A percentile compares a stretch with the other conserved stretches of the same genome.
These are phyloP conservation scores for Saturnispora zaruensis DNA, from an alignment of 805 yeast genomes.

Conservation along the genomic window DNA sequence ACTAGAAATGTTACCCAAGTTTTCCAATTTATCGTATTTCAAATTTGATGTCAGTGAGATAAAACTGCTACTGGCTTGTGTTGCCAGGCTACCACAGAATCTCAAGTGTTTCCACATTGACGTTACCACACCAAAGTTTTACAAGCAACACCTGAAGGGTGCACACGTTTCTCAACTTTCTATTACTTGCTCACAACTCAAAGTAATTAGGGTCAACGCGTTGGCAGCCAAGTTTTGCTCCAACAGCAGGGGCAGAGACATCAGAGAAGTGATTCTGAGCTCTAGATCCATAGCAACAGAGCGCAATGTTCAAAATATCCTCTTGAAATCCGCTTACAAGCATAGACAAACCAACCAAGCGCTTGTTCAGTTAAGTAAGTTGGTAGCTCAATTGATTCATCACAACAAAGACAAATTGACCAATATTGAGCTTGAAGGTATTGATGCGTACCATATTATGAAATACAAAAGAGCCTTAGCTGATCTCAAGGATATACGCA, in stretches of 20 bases:
- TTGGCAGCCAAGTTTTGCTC: not conserved
- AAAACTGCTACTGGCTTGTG: not conserved
- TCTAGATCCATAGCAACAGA: not conserved
- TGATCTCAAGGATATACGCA: constrained; percentile 11
- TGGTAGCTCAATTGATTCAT: constrained; percentile 14
- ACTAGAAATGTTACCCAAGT: not conserved
- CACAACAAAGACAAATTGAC: constrained; percentile 12
- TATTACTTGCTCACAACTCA: not conserved
- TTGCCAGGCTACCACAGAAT: not conserved
- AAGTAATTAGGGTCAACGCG: not conserved
- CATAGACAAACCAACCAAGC: not conserved
- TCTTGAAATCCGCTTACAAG: not conserved
- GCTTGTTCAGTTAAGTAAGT: constrained; percentile 11
- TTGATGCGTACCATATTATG: constrained; percentile 17
- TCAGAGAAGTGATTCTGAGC: not conserved
- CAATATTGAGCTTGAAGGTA: constrained; percentile 16
- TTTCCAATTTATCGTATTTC: not conserved
- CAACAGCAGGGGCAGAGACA: not conserved
- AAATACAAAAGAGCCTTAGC: constrained; percentile 10
- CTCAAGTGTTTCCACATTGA: not conserved
- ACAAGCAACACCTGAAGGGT: not conserved
- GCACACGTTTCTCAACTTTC: not conserved
- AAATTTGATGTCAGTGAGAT: not conserved
- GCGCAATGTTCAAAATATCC: not conserved
- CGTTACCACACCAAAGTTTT: not conserved